These are phyloP conservation scores for Penicillium sclerotigenum DNA, from an alignment of 2,329 filamentous ascomycete species.

Conservation along the genomic window DNA sequence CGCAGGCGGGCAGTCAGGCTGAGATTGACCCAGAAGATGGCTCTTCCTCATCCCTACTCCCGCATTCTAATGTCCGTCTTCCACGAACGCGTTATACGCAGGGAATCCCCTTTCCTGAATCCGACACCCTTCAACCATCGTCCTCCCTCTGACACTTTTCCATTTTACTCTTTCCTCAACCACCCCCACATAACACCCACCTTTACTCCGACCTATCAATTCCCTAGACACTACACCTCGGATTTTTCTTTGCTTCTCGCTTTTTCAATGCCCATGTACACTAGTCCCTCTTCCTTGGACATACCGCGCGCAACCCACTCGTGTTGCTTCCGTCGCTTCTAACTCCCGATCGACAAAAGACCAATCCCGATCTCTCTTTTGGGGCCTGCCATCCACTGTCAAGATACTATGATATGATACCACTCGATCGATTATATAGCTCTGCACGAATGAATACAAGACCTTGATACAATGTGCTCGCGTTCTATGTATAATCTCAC, in stretches of 20 bases:
- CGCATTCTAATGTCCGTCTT: constrained; percentile 1
- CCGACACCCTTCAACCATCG: background rate
- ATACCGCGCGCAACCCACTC: background rate
- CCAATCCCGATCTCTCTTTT: background rate
- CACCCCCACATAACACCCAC: background rate
- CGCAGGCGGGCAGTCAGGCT: constrained; percentile 17
- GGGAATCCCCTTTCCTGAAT: background rate
- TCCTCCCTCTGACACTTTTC: constrained; percentile 5
- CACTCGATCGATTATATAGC: constrained; percentile 6
- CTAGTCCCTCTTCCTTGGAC: constrained; percentile 1
- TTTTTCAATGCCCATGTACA: constrained; percentile 13
- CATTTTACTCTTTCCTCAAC: background rate
- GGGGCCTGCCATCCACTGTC: background rate
- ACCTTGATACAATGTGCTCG: background rate
- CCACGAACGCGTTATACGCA: constrained; percentile 1
- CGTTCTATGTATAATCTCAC: background rate
- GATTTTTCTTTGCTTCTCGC: background rate
- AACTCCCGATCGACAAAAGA: background rate
- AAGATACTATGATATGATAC: constrained; percentile 16
- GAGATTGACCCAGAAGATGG: constrained; percentile 5
- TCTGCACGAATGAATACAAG: background rate
- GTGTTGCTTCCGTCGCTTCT: background rate
- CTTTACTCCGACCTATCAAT: background rate
- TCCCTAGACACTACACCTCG: background rate
- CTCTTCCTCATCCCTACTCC: constrained; percentile 16